These are phyloP conservation scores for Euclidium syriacum DNA, from an alignment of 345 rosid genomes.

Conservation along the genomic window DNA sequence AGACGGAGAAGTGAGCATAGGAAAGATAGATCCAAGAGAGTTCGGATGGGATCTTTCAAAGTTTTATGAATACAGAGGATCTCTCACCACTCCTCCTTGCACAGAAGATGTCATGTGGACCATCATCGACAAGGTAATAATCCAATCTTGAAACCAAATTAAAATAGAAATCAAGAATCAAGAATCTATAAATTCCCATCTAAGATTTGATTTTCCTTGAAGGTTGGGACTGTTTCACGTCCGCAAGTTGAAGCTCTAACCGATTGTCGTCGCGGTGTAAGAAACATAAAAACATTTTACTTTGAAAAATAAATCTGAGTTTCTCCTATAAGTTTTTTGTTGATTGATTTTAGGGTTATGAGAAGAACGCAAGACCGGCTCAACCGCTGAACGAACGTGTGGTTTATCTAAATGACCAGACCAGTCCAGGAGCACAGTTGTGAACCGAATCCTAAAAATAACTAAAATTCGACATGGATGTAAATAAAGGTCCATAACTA, in stretches of 20 bases:
- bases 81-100: conserved; percentile 84
- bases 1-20: conserved; percentile 25
- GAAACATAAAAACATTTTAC: conserved; percentile 6
- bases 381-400: conserved; percentile 6
- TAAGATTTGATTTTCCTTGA: background rate
- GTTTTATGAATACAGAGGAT: conserved; percentile 66
- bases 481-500: background rate
- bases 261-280: conserved; percentile 26
- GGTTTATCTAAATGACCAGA: conserved; percentile 21
- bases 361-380: conserved; percentile 27
- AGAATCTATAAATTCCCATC: background rate
- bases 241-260: conserved; percentile 44
- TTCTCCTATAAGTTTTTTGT: background rate
- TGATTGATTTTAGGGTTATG: conserved; percentile 24
- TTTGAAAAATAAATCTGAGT: background rate
- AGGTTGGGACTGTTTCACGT: conserved; percentile 68
- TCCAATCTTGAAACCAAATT: background rate
- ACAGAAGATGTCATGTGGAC: conserved; percentile 73
- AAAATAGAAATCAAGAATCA: background rate
- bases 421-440: background rate
- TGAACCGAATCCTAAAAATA: background rate
- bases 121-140: conserved; percentile 43
- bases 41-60: conserved; percentile 43
- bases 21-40: conserved; percentile 46
- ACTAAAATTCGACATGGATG: background rate